These are phyloP conservation scores for Lasiosphaeria miniovina DNA, from an alignment of 495 filamentous ascomycete species.

Conservation along the genomic window DNA sequence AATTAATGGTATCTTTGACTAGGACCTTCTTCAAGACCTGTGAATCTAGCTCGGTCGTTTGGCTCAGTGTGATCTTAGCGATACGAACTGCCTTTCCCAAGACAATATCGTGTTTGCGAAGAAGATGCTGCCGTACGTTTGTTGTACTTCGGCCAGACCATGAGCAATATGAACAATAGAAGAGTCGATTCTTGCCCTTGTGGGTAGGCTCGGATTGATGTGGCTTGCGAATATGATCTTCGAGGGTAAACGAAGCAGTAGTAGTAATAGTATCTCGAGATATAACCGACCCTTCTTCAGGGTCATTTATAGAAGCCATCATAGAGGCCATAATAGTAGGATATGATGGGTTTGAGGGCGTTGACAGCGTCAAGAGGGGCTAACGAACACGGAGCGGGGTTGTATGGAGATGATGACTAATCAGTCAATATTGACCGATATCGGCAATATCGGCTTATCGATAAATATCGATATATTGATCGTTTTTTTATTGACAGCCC, in stretches of 20 bases:
- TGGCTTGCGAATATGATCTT: neutral
- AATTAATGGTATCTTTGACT: neutral
- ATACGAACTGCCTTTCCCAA: neutral
- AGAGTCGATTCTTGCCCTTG: slow-evolving; percentile 2
- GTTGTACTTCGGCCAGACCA: slow-evolving; percentile 4
- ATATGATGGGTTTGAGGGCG: neutral
- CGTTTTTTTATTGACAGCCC: too few species aligned
- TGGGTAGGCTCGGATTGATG: neutral
- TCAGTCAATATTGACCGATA: too few species aligned
- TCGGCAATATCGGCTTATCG: too few species aligned
- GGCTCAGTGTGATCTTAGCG: neutral
- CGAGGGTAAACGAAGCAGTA: neutral
- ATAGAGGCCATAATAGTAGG: neutral
- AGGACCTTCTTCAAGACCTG: slow-evolving; percentile 2
- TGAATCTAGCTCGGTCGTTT: slow-evolving; percentile 2
- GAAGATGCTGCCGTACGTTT: slow-evolving; percentile 2
- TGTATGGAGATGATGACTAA: too few species aligned
- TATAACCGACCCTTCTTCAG: neutral
- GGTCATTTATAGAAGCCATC: neutral
- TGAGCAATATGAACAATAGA: neutral
- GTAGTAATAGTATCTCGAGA: slow-evolving; percentile 5
- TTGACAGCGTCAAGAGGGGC: too few species aligned
- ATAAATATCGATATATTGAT: too few species aligned
- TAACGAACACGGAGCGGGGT: too few species aligned
- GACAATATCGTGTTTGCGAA: slow-evolving; percentile 1